Evolutionary conservation across 805 yeast genomes (phyloP), one percentile per base, ranked within the genome.

Genomic region (Lachancea thermotolerans): DNA sequence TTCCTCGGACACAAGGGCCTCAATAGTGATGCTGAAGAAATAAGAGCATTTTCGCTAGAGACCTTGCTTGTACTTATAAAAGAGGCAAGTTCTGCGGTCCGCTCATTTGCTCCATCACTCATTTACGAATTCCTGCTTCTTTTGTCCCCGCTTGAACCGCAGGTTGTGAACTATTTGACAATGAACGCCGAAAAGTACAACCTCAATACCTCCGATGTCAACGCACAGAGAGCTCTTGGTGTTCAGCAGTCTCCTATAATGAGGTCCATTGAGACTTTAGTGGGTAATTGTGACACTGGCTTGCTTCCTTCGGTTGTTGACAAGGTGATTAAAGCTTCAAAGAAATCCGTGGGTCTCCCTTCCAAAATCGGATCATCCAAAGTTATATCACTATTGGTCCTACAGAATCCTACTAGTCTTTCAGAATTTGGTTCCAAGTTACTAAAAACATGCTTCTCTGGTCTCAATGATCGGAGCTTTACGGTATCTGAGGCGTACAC

Each of bases 61-160:
- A 85, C 93, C 0, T 62, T 91, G n/a, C 62, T 88, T 43, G 79
- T 81, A 47, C 67, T 91, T 7, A 78, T 89, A 37, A 79, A 79
- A 49, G 76, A 78, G 27, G 76, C 83, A 1, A 83, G 89, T 0
- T 53, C 64, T 3, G 70, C 82, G 0, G 70, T 84, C 25, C 77
- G 72, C 51, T 82, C 86, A 2, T 87, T 79, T 62, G 77, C 85
- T 32, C 82, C 93, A 0, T 69, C 69, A 4, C 71, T 93, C 40
- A 68, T 88, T 4, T 82, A 78, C 35, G 86, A 86, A 41, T 73
- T 93, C 56, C 70, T 85, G 4, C 65, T 74, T 6, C 67, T 88
- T 48, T 79, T 91, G 79, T 86, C 96, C 0, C 82, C 93, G 0
- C 71, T 91, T 35, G 99, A 93, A 57, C 98, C 98, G 0, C 96